A percentile compares a stretch with the other conserved stretches of the same genome.
phyloP scores from a whole-genome alignment of 1,284 basidiomycete species.

The Malassezia cuniculi region DNA sequence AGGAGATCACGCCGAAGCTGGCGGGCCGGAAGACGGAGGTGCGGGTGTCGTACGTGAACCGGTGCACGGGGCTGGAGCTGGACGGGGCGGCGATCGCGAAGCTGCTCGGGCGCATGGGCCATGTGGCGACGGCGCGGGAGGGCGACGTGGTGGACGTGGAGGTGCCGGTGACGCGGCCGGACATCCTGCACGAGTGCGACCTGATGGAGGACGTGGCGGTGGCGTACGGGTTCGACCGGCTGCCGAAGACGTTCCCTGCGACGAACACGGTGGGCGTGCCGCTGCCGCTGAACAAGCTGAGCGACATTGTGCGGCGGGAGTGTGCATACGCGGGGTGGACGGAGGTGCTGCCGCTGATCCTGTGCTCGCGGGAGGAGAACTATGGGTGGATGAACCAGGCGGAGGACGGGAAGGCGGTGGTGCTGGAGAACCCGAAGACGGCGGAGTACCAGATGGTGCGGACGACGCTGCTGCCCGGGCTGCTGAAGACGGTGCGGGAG shows the following conservation, averaged over 20 bases:
- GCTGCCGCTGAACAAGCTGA: constrained; percentile 74
- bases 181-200: constrained; percentile 95
- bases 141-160: constrained; percentile 60
- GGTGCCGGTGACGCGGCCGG: constrained; percentile 80
- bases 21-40: constrained; percentile 61
- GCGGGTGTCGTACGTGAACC: constrained; percentile 80
- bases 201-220: constrained; percentile 97
- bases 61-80: constrained; percentile 75
- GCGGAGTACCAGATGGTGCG: constrained; percentile 95
- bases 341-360: constrained; percentile 82
- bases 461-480: constrained; percentile 82
- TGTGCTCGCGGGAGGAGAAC: constrained; percentile 98
- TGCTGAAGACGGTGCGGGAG: constrained; percentile 91
- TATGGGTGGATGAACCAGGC: constrained; percentile 77
- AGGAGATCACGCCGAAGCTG: constrained; percentile 68
- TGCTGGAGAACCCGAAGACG: constrained; percentile 91
- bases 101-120: constrained; percentile 62
- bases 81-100: constrained; percentile 53
- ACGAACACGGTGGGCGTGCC: constrained; percentile 95
- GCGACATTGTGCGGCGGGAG: constrained; percentile 74
- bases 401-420: constrained; percentile 72
- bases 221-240: constrained; percentile 93
- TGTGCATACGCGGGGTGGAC: constrained; percentile 92
- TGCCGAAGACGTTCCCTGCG: constrained; percentile 76
- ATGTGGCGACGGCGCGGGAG: constrained; percentile 22